Base-by-base conservation (phyloP, 1,284 basidiomycete species). In the Puccinia sorghi region DNA sequence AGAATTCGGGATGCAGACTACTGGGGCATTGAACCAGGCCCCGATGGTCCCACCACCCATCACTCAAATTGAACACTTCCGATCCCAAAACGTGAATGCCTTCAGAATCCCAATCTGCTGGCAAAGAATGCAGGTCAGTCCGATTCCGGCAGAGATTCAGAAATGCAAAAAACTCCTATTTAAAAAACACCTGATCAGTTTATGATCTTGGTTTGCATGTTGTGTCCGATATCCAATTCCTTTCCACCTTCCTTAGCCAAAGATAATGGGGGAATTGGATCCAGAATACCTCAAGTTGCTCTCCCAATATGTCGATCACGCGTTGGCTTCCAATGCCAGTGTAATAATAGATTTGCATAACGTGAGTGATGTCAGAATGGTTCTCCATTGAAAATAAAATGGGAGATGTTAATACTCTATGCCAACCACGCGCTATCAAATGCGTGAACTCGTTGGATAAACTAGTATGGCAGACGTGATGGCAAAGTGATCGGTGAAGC, bases 321-420 rank as follows among this genome's bases (percentile, higher is more conserved):
- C 22, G 27, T 20, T 48, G 22, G n/a, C 20, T 0, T 61, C 25
- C 5, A 48, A 57, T 4, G 71, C 71, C 56, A 57, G 32, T 25
- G 71, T 46, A 17, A 73, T 73, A 32, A 59, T 73, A 43, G 71
- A 73, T 61, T 57, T 73, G 25, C 71, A 73, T 41, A 73, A 73
- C 41, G 71, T 73, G 20, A 59, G 71, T 73, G 15, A 25, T 13
- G 9, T 46, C 15, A 9, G 3, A 11, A 1, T 37, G 39, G 46
- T 66, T 41, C 39, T 41, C 20, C 39, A 66, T 66, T 41, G 15
- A 46, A 37, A 2, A 3, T 46, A 32, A 66, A 41, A 66, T 66
- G 63, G 37, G 27, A 32, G 39, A 46, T 22, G 6, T 39, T 20
- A 59, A 39, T 22, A 43, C 5, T 43, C 17, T 43, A 39, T n/a